Base-by-base conservation (phyloP, 495 filamentous ascomycete genomes). In the Penicillium pulvis region DNA sequence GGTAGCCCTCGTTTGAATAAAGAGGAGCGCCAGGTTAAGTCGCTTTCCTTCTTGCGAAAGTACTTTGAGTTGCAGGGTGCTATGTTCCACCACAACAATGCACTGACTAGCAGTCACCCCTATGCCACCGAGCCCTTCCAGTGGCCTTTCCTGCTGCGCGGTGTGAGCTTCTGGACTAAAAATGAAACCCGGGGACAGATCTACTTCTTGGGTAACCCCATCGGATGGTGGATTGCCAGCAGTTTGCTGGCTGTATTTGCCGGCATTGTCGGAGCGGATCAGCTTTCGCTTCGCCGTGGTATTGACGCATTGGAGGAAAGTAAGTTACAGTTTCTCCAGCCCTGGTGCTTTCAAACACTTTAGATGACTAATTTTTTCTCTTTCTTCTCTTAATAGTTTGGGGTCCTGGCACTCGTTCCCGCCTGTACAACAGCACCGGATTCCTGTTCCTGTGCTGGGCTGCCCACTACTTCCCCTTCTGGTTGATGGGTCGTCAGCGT, bases 61-160 rank as follows among this genome's bases (percentile, higher is more conserved):
- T 98, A 94, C 80, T 83, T 97, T 58, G 95, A 98, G 79, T 83
- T 98, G 55, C 94, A 98, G 71, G 87, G 94, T 41, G 92, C 94
- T 51, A 98, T 98, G 90, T 98, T 98, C 84, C 93, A 85, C 83
- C 94, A 98, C 79, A 98, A 98, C 81, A 98, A 93, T 74, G 93
- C 94, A 60, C 77, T 98, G 70, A 98, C 94, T 36, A 93, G 90
- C 76, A 95, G 90, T 67, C 94, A 98, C 71, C 94, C 94, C 1
- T 98, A 98, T 67, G 86, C 94, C 26, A 94, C 89, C 61, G 87
- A 90, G 67, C 94, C 94, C n/a, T 90, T 93, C 76, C 89, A 94
- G 66, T 98, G 94, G 94, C 94, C 94, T 1, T 97, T 98, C 85
- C 81, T 98, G 60, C 80, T 98, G 39, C 87, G 95, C 12, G 94